phyloP scores from a whole-genome alignment of 257 asterid species.

The Prunella vulgaris region DNA sequence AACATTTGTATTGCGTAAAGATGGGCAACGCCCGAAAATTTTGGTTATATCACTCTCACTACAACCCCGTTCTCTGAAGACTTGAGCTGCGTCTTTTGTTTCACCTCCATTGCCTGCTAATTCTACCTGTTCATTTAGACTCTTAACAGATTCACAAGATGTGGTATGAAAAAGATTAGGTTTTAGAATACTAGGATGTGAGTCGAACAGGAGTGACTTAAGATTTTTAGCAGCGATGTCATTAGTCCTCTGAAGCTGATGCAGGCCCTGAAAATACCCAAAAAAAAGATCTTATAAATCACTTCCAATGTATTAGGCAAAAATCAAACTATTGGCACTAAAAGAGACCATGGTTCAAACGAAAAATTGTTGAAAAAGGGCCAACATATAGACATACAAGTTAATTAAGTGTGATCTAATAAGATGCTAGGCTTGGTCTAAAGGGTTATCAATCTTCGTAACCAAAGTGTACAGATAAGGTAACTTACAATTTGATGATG shows the following conservation, averaged over 20 bases:
- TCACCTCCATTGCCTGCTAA: slow-evolving; percentile 9
- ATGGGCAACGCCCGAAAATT: slow-evolving; percentile 54
- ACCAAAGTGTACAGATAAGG: background rate
- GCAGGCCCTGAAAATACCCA: slow-evolving; percentile 27
- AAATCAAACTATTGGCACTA: background rate
- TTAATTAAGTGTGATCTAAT: background rate
- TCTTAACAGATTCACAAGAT: slow-evolving; percentile 28
- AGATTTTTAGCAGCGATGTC: slow-evolving; percentile 15
- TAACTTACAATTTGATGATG: background rate
- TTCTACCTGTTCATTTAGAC: slow-evolving; percentile 20
- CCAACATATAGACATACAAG: background rate
- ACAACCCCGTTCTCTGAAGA: slow-evolving; percentile 67
- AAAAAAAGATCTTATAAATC: background rate
- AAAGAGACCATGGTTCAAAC: background rate
- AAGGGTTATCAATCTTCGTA: background rate
- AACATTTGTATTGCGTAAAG: slow-evolving; percentile 39
- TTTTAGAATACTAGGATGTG: slow-evolving; percentile 18
- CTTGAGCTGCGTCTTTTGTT: slow-evolving; percentile 32
- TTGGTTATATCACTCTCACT: slow-evolving; percentile 49
- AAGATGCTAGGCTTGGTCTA: background rate
- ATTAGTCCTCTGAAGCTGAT: slow-evolving; percentile 22
- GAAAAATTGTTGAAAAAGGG: background rate
- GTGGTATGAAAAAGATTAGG: slow-evolving; percentile 30
- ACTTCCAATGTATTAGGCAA: background rate
- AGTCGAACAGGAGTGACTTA: slow-evolving; percentile 15